Conservation (phyloP, 208 protist species). For the Angomonas ambiguus region DNA sequence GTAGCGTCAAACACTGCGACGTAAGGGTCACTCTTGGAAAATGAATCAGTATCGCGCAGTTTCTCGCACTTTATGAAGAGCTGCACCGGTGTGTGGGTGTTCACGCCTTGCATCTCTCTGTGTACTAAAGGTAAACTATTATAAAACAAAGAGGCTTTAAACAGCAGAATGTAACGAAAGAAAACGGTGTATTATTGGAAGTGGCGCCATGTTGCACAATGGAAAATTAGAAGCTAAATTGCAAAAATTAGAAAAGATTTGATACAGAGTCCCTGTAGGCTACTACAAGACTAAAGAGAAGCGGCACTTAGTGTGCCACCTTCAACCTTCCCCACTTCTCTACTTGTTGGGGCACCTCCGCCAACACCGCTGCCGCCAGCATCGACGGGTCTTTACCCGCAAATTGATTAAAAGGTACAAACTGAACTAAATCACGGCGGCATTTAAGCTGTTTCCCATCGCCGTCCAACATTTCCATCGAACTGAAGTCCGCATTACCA, state of each 20-base stretch:
- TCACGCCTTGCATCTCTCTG: neutral
- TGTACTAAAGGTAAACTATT: no score
- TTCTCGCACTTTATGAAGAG: constrained; percentile 29
- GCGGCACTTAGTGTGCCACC: neutral
- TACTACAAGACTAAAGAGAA: no score
- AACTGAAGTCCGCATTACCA: constrained; percentile 78
- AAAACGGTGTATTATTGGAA: no score
- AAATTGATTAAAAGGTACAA: constrained; percentile 63
- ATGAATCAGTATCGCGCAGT: constrained; percentile 17
- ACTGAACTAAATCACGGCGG: constrained; percentile 65
- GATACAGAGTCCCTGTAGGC: no score
- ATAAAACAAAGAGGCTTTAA: neutral
- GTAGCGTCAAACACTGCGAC: constrained; percentile 12
- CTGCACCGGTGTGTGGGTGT: constrained; percentile 20
- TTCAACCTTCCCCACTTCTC: constrained; percentile 21
- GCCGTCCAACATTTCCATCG: constrained; percentile 87
- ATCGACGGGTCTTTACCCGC: constrained; percentile 17
- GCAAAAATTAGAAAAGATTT: no score
- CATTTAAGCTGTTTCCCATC: constrained; percentile 49
- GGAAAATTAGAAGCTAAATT: no score
- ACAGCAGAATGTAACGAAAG: neutral
- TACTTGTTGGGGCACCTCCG: constrained; percentile 49
- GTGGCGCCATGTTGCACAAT: no score
- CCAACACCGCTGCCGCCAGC: constrained; percentile 46
- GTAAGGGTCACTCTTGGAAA: constrained; percentile 33